These are phyloP conservation scores for Calonectria fujianensis DNA, from an alignment of 2,329 filamentous ascomycete genomes.

Conservation along the genomic window DNA sequence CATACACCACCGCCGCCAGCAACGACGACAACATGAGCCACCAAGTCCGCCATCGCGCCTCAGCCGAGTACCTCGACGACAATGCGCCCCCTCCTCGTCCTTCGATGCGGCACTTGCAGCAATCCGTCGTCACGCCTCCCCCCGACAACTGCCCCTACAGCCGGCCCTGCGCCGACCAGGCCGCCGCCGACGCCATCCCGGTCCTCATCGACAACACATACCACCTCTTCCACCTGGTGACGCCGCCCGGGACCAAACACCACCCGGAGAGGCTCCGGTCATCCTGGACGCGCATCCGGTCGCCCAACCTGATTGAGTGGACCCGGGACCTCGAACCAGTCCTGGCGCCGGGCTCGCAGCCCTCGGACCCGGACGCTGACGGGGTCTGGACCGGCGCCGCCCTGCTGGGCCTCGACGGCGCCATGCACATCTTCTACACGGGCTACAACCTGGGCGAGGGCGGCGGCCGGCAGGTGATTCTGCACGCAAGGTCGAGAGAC, in stretches of 20 bases:
- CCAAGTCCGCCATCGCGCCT: conserved; percentile 12
- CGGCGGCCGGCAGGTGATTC: conserved; percentile 59
- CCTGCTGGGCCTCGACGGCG: conserved; percentile 56
- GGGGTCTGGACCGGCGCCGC: conserved; percentile 61
- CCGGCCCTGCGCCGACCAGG: conserved; percentile 54
- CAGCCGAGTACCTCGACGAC: conserved; percentile 19
- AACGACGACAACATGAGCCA: not conserved
- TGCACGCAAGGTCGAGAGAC: conserved; percentile 54
- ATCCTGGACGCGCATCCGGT: conserved; percentile 58
- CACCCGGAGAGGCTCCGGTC: conserved; percentile 58
- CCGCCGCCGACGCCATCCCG: conserved; percentile 61
- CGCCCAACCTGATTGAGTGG: conserved; percentile 57
- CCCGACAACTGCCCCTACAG: conserved; percentile 54
- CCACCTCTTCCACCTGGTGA: conserved; percentile 61
- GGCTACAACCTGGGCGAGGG: conserved; percentile 58
- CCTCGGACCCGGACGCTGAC: conserved; percentile 55
- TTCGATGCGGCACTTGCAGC: not conserved
- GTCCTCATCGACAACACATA: conserved; percentile 60
- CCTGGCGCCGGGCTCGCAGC: conserved; percentile 49
- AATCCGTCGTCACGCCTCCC: conserved; percentile 50
- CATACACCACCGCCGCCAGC: too few species aligned
- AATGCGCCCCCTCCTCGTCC: conserved; percentile 9
- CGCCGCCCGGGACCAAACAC: conserved; percentile 58
- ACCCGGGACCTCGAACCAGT: conserved; percentile 52
- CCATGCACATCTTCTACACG: conserved; percentile 62